phyloP scores from a whole-genome alignment of 352 stramenopile species.

The Phytophthora tentaculata region DNA sequence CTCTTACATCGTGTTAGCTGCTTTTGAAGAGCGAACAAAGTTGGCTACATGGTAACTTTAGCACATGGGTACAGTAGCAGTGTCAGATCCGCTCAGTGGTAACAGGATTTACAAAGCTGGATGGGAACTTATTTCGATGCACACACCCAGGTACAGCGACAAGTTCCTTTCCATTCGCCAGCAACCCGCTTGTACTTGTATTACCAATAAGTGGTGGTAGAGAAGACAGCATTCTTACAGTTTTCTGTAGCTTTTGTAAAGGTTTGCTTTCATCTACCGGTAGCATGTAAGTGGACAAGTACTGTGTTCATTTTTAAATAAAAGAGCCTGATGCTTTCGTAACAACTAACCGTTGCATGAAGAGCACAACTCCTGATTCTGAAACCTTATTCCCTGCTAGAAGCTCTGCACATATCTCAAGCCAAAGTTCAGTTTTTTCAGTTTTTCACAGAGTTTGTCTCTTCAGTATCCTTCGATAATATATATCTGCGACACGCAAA shows the following conservation, averaged over 20 bases:
- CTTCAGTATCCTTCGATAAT: conserved; percentile 3
- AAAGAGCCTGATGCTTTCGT: too few relatives aligned
- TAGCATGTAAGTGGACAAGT: too few relatives aligned
- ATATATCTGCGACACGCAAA: conserved; percentile 24
- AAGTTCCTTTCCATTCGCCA: not conserved
- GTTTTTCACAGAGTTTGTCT: not conserved
- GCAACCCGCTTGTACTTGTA: not conserved
- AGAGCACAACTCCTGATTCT: too few relatives aligned
- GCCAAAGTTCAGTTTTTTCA: not conserved
- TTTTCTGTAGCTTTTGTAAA: too few relatives aligned
- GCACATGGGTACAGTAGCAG: too few relatives aligned
- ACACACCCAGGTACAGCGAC: not conserved
- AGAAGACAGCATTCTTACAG: not conserved
- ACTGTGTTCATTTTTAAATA: too few relatives aligned
- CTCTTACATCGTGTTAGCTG: conserved; percentile 9
- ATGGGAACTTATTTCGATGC: not conserved
- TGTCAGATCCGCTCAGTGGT: too few relatives aligned
- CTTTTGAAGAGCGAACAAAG: too few relatives aligned
- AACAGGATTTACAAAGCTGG: not conserved
- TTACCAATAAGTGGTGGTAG: not conserved
- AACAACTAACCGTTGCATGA: too few relatives aligned
- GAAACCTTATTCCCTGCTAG: not conserved
- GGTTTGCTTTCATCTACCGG: too few relatives aligned
- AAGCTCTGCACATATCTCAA: conserved; percentile 12
- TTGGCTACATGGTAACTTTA: too few relatives aligned